A percentile compares a stretch with the other conserved stretches of the same genome.
Evolutionary conservation across 495 filamentous ascomycete genomes (phyloP).

Genomic region (Penicillium manginii): DNA sequence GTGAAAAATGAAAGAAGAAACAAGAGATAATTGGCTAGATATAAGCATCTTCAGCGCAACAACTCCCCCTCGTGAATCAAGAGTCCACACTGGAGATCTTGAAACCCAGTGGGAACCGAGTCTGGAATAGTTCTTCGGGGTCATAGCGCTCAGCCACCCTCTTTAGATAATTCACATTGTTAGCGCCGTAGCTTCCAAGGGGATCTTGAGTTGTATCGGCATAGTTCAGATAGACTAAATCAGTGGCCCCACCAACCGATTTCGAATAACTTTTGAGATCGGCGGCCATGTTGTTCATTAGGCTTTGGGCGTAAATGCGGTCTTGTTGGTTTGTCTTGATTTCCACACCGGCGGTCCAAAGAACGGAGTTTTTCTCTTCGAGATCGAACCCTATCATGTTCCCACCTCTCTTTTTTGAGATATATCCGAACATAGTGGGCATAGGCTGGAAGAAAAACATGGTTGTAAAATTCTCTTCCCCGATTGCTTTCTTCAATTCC

Average conservation of each 20-base stretch:
- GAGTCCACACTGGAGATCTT: conserved; percentile 21
- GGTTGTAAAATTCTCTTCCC: conserved; percentile 18
- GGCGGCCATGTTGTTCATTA: conserved; percentile 11
- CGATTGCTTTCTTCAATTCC: conserved; percentile 14
- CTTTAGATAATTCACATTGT: conserved; percentile 39
- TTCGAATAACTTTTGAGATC: conserved; percentile 29
- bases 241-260: conserved; percentile 24
- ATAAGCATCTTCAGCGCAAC: no score
- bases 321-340: not conserved
- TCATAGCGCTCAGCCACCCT: conserved; percentile 48
- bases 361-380: conserved; percentile 23
- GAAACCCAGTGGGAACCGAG: conserved; percentile 36
- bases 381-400: conserved; percentile 31
- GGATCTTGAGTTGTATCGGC: conserved; percentile 46
- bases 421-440: conserved; percentile 23
- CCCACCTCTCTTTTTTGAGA: conserved; percentile 18
- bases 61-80: not conserved
- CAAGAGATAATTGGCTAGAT: not conserved
- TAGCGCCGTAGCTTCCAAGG: conserved; percentile 46
- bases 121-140: conserved; percentile 51
- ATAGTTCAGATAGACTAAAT: conserved; percentile 41
- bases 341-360: conserved; percentile 17
- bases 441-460: conserved; percentile 29
- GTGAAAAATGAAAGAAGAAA: not conserved
- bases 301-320: conserved; percentile 20